These are phyloP conservation scores for Lasiosphaeris hirsuta DNA, from an alignment of 495 filamentous ascomycete species.

Conservation along the genomic window DNA sequence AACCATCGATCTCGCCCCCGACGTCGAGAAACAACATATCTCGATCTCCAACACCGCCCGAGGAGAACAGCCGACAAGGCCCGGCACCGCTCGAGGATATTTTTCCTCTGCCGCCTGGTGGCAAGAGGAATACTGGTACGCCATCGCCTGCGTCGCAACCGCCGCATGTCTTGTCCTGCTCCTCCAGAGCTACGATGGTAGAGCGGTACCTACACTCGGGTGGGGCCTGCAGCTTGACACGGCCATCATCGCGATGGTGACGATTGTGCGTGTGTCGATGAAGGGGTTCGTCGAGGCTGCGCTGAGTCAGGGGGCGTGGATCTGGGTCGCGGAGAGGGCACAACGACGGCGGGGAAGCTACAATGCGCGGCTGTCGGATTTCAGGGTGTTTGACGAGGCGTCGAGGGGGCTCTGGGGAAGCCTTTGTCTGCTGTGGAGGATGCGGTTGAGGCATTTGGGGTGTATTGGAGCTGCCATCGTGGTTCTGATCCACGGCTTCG, in stretches of 20 bases:
- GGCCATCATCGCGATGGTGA: conserved; percentile 33
- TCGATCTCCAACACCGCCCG: background rate
- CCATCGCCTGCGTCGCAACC: conserved; percentile 25
- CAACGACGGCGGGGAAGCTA: conserved; percentile 21
- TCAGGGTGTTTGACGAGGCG: conserved; percentile 38
- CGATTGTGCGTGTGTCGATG: conserved; percentile 31
- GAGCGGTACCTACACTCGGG: conserved; percentile 27
- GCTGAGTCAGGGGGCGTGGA: conserved; percentile 38
- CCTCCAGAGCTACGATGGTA: conserved; percentile 28
- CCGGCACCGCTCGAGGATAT: conserved; percentile 6
- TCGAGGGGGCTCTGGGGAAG: conserved; percentile 34
- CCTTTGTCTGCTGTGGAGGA: conserved; percentile 29
- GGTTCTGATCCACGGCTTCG: conserved; percentile 35
- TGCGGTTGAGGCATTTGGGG: conserved; percentile 34
- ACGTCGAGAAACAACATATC: conserved; percentile 2
- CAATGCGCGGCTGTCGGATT: conserved; percentile 30
- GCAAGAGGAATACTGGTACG: conserved; percentile 34
- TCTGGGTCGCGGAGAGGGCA: conserved; percentile 32
- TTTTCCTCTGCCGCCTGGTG: conserved; percentile 30
- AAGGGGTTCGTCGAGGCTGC: conserved; percentile 32
- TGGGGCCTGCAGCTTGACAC: conserved; percentile 29
- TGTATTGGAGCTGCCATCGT: conserved; percentile 36
- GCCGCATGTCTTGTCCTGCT: conserved; percentile 21
- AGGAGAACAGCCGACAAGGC: background rate
- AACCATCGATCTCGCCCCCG: background rate